Base-by-base conservation (phyloP, 2,329 filamentous ascomycete species). In the Mollisiaceae sp. region DNA sequence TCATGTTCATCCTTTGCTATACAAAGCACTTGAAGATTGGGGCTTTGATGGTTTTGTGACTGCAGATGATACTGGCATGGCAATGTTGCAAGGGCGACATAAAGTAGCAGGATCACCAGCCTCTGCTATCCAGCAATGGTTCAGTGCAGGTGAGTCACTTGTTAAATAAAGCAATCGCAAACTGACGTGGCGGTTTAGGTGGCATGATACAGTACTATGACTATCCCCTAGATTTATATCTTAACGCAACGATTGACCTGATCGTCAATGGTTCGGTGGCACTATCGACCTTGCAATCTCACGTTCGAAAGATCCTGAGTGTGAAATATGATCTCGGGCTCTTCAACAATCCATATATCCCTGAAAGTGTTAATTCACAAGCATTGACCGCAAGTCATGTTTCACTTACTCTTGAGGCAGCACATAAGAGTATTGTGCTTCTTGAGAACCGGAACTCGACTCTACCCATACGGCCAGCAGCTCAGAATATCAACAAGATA, bases 131-230 rank as follows among this genome's bases (percentile, higher is more conserved):
- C 71, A 70, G 2, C 80, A 82, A 56, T 82, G 79, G 79, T 79
- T 79, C 60, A 79, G 80, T 60, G 79, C 78, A 3, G 80, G 80
- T 39, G 78, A 41, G 62, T 41, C 15, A 47, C 20, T 27, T 2
- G 14, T 5, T 9, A 2, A 14, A 20, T 2, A 24, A 56, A 3
- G 24, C 6, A 8, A 15, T 56, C 15, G 8, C 32, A n/a, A 56
- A 35, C 22, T 59, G 9, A 64, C n/a, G 20, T 41, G 55, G 20
- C 24, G 55, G 18, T 59, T 24, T 35, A 66, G 66, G 66, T 20
- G 66, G 66, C 8, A 82, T 82, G 79, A 71, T 81, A 1, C 80
- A 81, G 59, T 82, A 78, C 64, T 82, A 82, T 56, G 79, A 82
- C 65, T 81, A 79, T 64, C 75, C 79, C 2, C 64, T 82, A 15